Evolutionary conservation across 202 grass and related monocot genomes (phyloP).

Genomic region (Alloteropsis angusta): DNA sequence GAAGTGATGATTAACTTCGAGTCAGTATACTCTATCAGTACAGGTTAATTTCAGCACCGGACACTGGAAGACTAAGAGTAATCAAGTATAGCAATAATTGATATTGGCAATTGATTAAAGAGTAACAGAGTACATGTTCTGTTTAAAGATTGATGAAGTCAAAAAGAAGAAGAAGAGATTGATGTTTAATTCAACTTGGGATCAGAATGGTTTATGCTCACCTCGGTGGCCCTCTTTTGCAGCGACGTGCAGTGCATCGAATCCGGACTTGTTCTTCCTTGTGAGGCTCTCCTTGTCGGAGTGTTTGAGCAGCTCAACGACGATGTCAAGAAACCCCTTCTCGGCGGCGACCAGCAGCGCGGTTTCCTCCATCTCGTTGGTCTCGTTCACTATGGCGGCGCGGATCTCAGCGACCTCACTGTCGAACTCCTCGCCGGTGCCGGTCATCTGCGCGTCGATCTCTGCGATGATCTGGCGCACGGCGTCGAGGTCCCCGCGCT

Average conservation of each 20-base stretch:
- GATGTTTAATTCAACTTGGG: neutral
- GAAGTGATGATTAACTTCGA: neutral
- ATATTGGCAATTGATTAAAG: neutral
- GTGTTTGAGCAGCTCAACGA: slow-evolving; percentile 80
- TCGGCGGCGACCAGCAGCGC: slow-evolving; percentile 66
- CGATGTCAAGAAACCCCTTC: slow-evolving; percentile 72
- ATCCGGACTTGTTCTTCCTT: slow-evolving; percentile 71
- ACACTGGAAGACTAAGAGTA: neutral
- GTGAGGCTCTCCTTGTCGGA: slow-evolving; percentile 62
- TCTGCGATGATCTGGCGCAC: slow-evolving; percentile 72
- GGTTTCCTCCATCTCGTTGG: slow-evolving; percentile 68
- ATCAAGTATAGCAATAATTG: neutral
- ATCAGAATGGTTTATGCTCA: slow-evolving; percentile 31
- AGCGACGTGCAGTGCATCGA: slow-evolving; percentile 69
- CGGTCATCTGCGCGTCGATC: slow-evolving; percentile 81
- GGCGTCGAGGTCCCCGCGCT: slow-evolving; percentile 64
- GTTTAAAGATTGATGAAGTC: neutral
- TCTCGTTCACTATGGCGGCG: slow-evolving; percentile 67
- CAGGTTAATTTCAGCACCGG: neutral
- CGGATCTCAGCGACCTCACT: slow-evolving; percentile 72
- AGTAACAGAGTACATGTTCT: neutral
- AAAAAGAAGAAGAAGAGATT: neutral
- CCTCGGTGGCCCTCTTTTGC: slow-evolving; percentile 75
- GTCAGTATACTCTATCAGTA: neutral
- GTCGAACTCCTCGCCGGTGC: slow-evolving; percentile 73